Conservation (phyloP, 805 yeast genomes). For the Metschnikowia lachancei region DNA sequence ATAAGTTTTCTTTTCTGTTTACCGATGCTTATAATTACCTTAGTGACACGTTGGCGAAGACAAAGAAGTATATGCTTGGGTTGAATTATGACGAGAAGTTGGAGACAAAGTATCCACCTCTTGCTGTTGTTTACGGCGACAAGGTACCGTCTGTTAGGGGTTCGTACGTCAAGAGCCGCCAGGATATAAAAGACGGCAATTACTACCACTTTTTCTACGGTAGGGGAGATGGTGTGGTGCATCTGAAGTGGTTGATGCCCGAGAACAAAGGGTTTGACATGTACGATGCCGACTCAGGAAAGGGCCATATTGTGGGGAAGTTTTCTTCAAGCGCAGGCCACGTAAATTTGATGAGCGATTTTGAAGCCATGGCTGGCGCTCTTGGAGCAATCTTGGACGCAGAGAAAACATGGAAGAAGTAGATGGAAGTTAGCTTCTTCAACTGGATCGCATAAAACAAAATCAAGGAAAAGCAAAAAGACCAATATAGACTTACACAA, state of each 20-base stretch:
- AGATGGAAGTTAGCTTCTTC: background rate
- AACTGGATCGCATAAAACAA: background rate
- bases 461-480: background rate
- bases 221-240: conserved; percentile 92
- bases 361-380: conserved; percentile 70
- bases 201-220: conserved; percentile 80
- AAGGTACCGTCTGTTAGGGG: conserved; percentile 84
- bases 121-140: conserved; percentile 79
- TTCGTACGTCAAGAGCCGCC: conserved; percentile 57
- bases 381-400: conserved; percentile 58
- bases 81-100: conserved; percentile 52
- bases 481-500: no score
- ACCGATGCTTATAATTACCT: conserved; percentile 67
- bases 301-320: conserved; percentile 62
- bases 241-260: conserved; percentile 80
- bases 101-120: conserved; percentile 64
- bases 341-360: conserved; percentile 73
- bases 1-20: conserved; percentile 32
- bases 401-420: conserved; percentile 42
- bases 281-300: conserved; percentile 29
- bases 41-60: conserved; percentile 53
- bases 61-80: conserved; percentile 56
- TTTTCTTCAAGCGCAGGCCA: conserved; percentile 69
- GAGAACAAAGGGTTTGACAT: conserved; percentile 58
- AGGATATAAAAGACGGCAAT: conserved; percentile 67